Evolutionary conservation across 1,284 basidiomycete species (phyloP), one percentile per base, ranked within the genome.

Genomic region (Marasmius tenuissimus): DNA sequence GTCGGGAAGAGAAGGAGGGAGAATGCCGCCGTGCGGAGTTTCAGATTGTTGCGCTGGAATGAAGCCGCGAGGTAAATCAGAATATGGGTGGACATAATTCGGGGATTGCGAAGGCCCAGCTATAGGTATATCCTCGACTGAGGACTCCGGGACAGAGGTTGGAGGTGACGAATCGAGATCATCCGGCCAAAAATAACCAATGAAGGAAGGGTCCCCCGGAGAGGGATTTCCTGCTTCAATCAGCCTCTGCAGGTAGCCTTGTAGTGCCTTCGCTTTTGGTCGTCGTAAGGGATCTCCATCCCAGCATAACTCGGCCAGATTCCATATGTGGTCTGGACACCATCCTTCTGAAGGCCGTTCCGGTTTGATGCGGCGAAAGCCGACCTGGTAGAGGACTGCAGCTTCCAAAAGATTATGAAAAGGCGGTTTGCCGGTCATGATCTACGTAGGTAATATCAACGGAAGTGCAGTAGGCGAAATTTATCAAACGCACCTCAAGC

Each of bases 321-420:
- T 50, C 61, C 61, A 61, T 16, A 61, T 48, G 14, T 58, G 39
- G 49, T 58, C 56, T 58, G 50, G 33, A 58, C 56, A 61, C 54
- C 60, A 61, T 34, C 27, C 47, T n/a, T 49, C 45, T 42, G 33
- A 14, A 35, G 61, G 61, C 16, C 61, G 22, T 8, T 20, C 39
- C 8, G 61, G 61, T n/a, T 56, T 53, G 0, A 12, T 34, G 40
- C 40, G 40, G n/a, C 47, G 53, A 27, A 18, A 14, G 4, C 22
- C 38, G 12, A 61, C 39, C 22, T 49, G 18, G 47, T 35, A 8
- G 5, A 61, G 47, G 45, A 47, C 45, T 8, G 45, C 45, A 8
- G 45, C 14, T 8, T 47, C 45, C 2, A 47, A 18, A 5, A 47
- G 45, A 8, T 47, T n/a, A 20, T 16, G 20, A 47, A 47, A 47